Conservation (phyloP, 2,329 filamentous ascomycete species). For the Dactylonectria estremocensis region DNA sequence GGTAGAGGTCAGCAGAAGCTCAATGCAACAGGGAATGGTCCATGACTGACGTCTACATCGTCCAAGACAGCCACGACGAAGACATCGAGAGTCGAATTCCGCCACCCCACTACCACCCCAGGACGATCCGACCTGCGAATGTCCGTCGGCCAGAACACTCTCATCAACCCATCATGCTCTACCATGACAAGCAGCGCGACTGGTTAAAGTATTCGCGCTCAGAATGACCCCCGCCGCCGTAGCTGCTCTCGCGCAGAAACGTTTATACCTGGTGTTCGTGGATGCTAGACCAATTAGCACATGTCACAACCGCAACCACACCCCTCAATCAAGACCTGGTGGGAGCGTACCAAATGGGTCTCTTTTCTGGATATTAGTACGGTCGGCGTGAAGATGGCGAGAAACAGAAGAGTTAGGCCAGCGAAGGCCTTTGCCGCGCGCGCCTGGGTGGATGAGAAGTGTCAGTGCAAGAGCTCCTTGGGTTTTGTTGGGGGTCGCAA, state of each 20-base stretch:
- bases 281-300: slow-evolving; percentile 74
- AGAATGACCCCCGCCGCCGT: slow-evolving; percentile 94
- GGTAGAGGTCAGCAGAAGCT: slow-evolving; percentile 45
- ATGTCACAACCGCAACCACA: not conserved
- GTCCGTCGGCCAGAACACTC: slow-evolving; percentile 98
- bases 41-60: slow-evolving; percentile 83
- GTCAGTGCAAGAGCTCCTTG: slow-evolving; percentile 15
- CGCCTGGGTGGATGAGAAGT: slow-evolving; percentile 66
- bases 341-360: slow-evolving; percentile 78
- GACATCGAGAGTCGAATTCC: slow-evolving; percentile 91
- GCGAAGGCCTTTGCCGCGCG: slow-evolving; percentile 89
- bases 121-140: slow-evolving; percentile 79
- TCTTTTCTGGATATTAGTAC: slow-evolving; percentile 87
- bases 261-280: slow-evolving; percentile 81
- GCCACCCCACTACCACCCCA: slow-evolving; percentile 95
- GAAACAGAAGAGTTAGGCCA: slow-evolving; percentile 86
- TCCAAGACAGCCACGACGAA: slow-evolving; percentile 92
- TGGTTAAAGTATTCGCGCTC: slow-evolving; percentile 53
- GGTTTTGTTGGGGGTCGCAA: not conserved
- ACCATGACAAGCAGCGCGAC: slow-evolving; percentile 69
- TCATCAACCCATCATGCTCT: slow-evolving; percentile 90
- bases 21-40: not conserved
- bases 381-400: slow-evolving; percentile 86
- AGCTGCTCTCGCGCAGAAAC: slow-evolving; percentile 97
- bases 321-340: slow-evolving; percentile 12